A percentile compares a stretch with the other conserved stretches of the same genome.
Conservation (phyloP, 306 rosid species). For the Luffa aegyptiaca region DNA sequence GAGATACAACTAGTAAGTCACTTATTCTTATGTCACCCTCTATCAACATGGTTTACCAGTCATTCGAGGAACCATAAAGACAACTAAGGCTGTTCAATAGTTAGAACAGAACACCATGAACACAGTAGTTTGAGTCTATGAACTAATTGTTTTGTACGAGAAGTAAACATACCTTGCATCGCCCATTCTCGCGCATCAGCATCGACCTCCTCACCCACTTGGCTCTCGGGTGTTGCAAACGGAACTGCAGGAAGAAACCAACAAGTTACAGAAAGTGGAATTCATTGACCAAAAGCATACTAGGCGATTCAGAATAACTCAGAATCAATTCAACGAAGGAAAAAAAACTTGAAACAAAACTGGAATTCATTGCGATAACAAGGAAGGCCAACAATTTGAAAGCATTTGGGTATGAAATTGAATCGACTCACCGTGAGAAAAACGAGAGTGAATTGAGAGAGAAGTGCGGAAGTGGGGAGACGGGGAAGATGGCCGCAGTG, state of each 20-base stretch:
- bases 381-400: too few species aligned
- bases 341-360: not conserved
- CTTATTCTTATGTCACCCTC: not conserved
- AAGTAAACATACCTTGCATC: constrained; percentile 48
- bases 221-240: constrained; percentile 59
- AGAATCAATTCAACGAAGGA: not conserved
- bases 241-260: constrained; percentile 24
- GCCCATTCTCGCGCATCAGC: constrained; percentile 55
- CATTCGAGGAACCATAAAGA: not conserved
- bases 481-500: not conserved
- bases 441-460: not conserved
- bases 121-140: not conserved
- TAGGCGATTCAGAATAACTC: not conserved
- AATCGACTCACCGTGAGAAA: not conserved
- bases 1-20: not conserved
- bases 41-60: not conserved
- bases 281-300: not conserved
- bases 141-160: not conserved
- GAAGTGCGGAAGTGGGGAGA: not conserved
- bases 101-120: not conserved
- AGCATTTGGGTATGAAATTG: not conserved
- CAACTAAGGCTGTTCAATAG: not conserved
- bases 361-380: not conserved
- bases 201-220: constrained; percentile 32
- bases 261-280: not conserved